Evolutionary conservation across 2,329 filamentous ascomycete genomes (phyloP).

Genomic region (Harringtonia aguacate): DNA sequence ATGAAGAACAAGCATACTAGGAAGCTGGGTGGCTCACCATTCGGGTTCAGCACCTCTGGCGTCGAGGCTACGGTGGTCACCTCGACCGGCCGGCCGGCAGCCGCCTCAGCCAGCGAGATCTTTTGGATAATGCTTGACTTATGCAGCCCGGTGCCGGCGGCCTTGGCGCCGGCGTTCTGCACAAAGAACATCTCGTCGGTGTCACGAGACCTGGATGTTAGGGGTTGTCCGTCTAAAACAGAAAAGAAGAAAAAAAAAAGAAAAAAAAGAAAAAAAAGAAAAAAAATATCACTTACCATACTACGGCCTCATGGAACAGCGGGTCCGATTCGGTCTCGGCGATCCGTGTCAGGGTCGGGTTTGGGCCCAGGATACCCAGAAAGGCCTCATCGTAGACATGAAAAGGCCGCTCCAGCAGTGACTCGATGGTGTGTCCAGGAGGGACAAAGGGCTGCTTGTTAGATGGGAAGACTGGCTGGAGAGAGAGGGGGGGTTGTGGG

Average conservation of each 20-base stretch:
- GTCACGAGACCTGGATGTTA: conserved; percentile 25
- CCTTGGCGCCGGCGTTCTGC: conserved; percentile 36
- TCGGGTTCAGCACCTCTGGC: conserved; percentile 37
- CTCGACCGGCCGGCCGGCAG: conserved; percentile 7
- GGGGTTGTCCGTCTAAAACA: too few species aligned
- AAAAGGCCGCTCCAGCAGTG: conserved; percentile 28
- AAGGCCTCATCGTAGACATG: conserved; percentile 42
- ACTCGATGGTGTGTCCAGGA: conserved; percentile 28
- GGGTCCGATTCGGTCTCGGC: conserved; percentile 32
- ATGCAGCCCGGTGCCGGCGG: conserved; percentile 36
- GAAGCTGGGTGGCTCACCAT: too few species aligned
- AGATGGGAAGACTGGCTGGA: background rate
- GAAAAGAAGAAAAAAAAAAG: too few species aligned
- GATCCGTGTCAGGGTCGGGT: conserved; percentile 38
- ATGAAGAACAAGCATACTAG: too few species aligned
- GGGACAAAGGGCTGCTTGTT: conserved; percentile 26
- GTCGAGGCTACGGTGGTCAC: conserved; percentile 27
- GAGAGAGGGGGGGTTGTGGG: background rate
- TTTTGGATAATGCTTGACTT: conserved; percentile 41
- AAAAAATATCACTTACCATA: conserved; percentile 29
- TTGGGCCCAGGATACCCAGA: conserved; percentile 33
- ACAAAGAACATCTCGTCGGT: conserved; percentile 45
- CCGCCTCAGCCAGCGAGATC: conserved; percentile 32
- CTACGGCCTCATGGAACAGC: conserved; percentile 44
- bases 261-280: background rate